Evolutionary conservation across 306 rosid species (phyloP).

Genomic region (Malus orientalis): DNA sequence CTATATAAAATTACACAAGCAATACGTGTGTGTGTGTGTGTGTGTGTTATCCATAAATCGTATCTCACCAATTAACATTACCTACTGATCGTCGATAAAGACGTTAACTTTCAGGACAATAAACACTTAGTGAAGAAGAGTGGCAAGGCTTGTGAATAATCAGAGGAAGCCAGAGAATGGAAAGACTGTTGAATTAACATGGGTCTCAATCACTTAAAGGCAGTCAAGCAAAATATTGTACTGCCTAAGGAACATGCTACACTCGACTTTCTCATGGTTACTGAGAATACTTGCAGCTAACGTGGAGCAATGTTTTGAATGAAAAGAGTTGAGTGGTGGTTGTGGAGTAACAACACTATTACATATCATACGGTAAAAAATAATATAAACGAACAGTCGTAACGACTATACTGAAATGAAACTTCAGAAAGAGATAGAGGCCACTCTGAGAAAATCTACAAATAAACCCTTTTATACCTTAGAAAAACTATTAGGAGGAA

Average conservation of each 20-base stretch:
- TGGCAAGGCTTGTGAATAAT: background rate
- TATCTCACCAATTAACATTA: background rate
- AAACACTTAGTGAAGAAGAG: background rate
- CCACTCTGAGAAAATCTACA: background rate
- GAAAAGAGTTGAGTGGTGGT: background rate
- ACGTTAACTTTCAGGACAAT: background rate
- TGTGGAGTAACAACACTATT: background rate
- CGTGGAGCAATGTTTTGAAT: background rate
- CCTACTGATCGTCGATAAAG: background rate
- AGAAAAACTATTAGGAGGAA: conserved; percentile 82
- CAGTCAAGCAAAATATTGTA: background rate
- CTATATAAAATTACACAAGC: background rate
- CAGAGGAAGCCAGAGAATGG: background rate
- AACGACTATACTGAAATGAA: background rate
- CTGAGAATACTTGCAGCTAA: background rate
- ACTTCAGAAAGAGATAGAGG: background rate
- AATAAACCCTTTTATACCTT: conserved; percentile 43
- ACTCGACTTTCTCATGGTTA: background rate
- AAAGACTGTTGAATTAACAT: background rate
- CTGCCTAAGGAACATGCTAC: background rate
- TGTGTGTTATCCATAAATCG: background rate
- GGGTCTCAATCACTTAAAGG: background rate
- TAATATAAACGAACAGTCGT: background rate
- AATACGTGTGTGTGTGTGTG: no score
- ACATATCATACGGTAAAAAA: background rate